A percentile compares a stretch with the other conserved stretches of the same genome.
phyloP scores from a whole-genome alignment of 257 asterid species.

The Fraxinus quadrangulata region DNA sequence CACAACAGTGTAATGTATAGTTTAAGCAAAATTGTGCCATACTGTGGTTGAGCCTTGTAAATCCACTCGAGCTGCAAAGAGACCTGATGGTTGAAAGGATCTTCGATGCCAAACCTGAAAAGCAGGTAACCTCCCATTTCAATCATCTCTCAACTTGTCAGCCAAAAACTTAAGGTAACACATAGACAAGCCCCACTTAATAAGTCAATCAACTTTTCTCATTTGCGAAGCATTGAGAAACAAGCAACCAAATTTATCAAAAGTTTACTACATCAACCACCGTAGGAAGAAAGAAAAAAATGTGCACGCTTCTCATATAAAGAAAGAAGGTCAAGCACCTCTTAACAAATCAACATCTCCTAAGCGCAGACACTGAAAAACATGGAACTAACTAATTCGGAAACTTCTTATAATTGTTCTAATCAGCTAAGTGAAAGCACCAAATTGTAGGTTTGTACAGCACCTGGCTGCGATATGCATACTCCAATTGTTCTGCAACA shows the following conservation, averaged over 20 bases:
- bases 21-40: constrained; percentile 34
- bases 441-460: constrained; percentile 4
- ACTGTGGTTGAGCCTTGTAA: constrained; percentile 87
- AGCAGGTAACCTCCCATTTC: constrained; percentile 23
- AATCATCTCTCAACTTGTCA: constrained; percentile 16
- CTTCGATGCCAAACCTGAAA: constrained; percentile 94
- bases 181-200: neutral
- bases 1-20: constrained; percentile 10
- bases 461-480: constrained; percentile 76
- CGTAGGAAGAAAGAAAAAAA: neutral
- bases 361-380: neutral
- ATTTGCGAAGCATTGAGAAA: neutral
- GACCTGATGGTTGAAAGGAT: constrained; percentile 94
- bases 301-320: neutral
- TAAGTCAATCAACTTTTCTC: neutral
- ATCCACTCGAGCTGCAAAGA: constrained; percentile 97
- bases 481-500: constrained; percentile 95
- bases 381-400: neutral
- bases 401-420: neutral
- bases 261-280: neutral
- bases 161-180: constrained; percentile 14
- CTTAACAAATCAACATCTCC: neutral
- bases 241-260: constrained; percentile 2
- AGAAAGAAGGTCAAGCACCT: neutral
- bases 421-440: neutral